A percentile compares a stretch with the other conserved stretches of the same genome.
These are phyloP conservation scores for Xerocomellus dryophilus DNA, from an alignment of 768 basidiomycete species.

Conservation along the genomic window DNA sequence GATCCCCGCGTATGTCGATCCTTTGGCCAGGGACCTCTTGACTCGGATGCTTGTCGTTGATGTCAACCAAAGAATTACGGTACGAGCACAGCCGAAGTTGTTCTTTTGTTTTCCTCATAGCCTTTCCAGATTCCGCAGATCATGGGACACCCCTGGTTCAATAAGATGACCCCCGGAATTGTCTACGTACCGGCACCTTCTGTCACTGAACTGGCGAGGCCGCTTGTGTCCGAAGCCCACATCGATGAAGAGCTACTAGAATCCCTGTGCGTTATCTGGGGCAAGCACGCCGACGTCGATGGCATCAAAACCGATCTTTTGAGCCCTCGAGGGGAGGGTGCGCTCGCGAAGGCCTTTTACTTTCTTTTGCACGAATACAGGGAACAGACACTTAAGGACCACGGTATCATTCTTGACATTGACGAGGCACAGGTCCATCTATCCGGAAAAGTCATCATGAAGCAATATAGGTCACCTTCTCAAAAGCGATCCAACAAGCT, in stretches of 20 bases:
- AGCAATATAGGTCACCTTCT: conserved; percentile 43
- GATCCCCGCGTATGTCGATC: conserved; percentile 76
- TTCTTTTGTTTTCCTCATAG: conserved; percentile 2
- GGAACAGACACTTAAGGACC: conserved; percentile 57
- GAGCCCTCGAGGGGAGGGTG: conserved; percentile 64
- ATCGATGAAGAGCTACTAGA: conserved; percentile 77
- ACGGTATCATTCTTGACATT: conserved; percentile 43
- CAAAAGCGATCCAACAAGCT: conserved; percentile 28
- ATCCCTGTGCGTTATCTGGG: conserved; percentile 83
- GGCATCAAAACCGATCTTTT: conserved; percentile 64
- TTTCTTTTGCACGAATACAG: conserved; percentile 77
- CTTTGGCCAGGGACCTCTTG: conserved; percentile 82
- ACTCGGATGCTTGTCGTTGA: conserved; percentile 87
- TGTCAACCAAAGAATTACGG: conserved; percentile 74
- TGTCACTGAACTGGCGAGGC: conserved; percentile 64
- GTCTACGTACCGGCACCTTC: conserved; percentile 54
- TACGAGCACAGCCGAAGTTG: conserved; percentile 34
- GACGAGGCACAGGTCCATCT: conserved; percentile 20
- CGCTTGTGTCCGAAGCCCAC: conserved; percentile 61
- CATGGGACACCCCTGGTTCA: conserved; percentile 80
- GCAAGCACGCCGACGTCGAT: conserved; percentile 60
- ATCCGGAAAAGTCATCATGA: conserved; percentile 34
- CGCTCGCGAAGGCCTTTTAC: conserved; percentile 86
- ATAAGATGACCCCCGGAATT: conserved; percentile 48
- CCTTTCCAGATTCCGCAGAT: conserved; percentile 77